phyloP scores from a whole-genome alignment of 2,329 filamentous ascomycete genomes.

The Pyricularia sp. region DNA sequence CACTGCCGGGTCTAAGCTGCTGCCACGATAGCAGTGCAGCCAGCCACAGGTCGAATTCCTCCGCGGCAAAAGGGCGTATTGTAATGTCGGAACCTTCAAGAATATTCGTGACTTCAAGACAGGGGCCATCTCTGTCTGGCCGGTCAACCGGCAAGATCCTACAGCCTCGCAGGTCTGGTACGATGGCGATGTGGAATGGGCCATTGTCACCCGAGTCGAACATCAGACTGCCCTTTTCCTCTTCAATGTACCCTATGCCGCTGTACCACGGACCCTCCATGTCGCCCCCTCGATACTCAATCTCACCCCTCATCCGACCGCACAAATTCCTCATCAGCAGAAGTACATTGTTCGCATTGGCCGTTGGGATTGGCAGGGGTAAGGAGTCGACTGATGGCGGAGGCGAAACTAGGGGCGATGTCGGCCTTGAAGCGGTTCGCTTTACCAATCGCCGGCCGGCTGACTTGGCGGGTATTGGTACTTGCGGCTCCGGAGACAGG shows the following conservation, averaged over 20 bases:
- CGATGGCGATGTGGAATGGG: constrained; percentile 54
- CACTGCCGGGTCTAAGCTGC: constrained; percentile 53
- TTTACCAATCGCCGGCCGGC: constrained; percentile 43
- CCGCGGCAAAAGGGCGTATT: constrained; percentile 51
- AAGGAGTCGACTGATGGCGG: constrained; percentile 52
- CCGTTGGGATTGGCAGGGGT: constrained; percentile 48
- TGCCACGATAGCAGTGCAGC: constrained; percentile 77
- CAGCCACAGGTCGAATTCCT: constrained; percentile 71
- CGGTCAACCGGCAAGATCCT: constrained; percentile 50
- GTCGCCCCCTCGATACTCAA: constrained; percentile 56
- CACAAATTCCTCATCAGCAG: constrained; percentile 69
- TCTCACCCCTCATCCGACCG: constrained; percentile 70
- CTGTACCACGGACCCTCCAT: constrained; percentile 53
- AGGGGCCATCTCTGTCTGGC: constrained; percentile 33
- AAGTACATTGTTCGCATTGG: constrained; percentile 63
- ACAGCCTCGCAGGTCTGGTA: constrained; percentile 69
- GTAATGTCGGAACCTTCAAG: constrained; percentile 51
- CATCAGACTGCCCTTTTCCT: constrained; percentile 64
- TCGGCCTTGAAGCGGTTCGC: constrained; percentile 44
- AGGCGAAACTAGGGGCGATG: constrained; percentile 44
- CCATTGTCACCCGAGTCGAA: constrained; percentile 62
- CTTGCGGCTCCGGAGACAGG: not conserved
- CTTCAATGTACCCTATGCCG: constrained; percentile 71
- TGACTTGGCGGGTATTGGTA: constrained; percentile 17
- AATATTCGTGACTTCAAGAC: constrained; percentile 44